Evolutionary conservation across 2,329 filamentous ascomycete genomes (phyloP).

Genomic region (Arthrobotrys entomopaga): DNA sequence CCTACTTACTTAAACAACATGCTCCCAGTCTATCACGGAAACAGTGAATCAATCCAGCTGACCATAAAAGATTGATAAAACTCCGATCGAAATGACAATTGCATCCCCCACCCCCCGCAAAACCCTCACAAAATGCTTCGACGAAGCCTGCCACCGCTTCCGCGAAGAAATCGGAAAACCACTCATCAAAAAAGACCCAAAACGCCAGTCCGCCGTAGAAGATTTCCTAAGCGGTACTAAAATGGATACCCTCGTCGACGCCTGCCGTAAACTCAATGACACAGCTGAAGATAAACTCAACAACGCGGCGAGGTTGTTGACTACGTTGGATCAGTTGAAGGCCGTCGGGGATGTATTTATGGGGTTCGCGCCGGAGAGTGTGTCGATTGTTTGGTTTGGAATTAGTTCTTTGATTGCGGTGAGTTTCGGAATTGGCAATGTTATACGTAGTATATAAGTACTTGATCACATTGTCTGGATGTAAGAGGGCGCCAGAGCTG

Average conservation of each 20-base stretch:
- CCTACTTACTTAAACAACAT: too few species aligned
- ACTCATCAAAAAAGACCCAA: conserved; percentile 14
- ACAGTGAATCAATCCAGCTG: too few species aligned
- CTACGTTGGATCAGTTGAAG: conserved; percentile 38
- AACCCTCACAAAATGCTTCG: conserved; percentile 21
- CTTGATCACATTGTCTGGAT: too few species aligned
- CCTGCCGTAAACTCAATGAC: conserved; percentile 21
- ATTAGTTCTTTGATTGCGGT: conserved; percentile 40
- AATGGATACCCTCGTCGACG: conserved; percentile 8
- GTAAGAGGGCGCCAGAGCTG: not conserved
- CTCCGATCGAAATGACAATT: not conserved
- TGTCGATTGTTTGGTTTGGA: conserved; percentile 49
- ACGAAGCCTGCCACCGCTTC: conserved; percentile 31
- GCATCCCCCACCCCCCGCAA: conserved; percentile 13
- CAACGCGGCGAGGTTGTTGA: conserved; percentile 17
- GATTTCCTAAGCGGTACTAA: conserved; percentile 24
- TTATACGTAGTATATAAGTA: too few species aligned
- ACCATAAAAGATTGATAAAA: not conserved
- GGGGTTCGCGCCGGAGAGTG: conserved; percentile 39
- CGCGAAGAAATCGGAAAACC: conserved; percentile 19
- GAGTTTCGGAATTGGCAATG: not conserved
- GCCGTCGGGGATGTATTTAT: conserved; percentile 27
- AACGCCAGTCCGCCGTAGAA: not conserved
- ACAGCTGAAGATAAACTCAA: conserved; percentile 25
- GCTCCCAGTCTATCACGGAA: too few species aligned